phyloP scores from a whole-genome alignment of 1,139 yeast species.

The Yarrowia galli region DNA sequence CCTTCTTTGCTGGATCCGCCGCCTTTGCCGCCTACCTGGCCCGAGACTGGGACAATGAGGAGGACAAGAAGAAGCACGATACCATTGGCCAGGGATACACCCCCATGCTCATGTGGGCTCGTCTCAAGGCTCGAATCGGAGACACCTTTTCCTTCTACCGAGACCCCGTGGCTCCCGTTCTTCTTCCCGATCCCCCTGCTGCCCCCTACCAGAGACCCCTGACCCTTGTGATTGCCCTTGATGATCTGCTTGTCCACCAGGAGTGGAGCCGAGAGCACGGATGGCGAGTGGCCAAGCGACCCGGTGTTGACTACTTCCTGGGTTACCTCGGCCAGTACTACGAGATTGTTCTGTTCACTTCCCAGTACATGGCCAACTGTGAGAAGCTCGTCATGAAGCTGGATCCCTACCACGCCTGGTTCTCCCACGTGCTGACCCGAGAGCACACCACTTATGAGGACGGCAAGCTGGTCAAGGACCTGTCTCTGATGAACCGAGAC shows the following conservation, averaged over 20 bases:
- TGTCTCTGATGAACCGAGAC: constrained; percentile 89
- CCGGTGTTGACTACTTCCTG: constrained; percentile 95
- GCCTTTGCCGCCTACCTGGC: constrained; percentile 78
- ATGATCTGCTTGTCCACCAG: constrained; percentile 87
- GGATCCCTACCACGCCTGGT: constrained; percentile 90
- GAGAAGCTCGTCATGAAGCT: constrained; percentile 85
- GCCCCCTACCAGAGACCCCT: constrained; percentile 93
- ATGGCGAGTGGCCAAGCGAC: constrained; percentile 99
- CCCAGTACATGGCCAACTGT: constrained; percentile 84
- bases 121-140: constrained; percentile 74
- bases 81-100: constrained; percentile 72
- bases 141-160: constrained; percentile 84
- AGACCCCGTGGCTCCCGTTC: constrained; percentile 92
- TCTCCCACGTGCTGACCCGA: constrained; percentile 85
- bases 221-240: constrained; percentile 87
- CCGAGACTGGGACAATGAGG: constrained; percentile 87
- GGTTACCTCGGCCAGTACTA: constrained; percentile 94
- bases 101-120: constrained; percentile 57
- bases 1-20: constrained; percentile 64
- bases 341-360: constrained; percentile 89
- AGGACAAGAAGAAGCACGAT: constrained; percentile 62
- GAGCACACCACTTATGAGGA: constrained; percentile 92
- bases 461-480: constrained; percentile 77
- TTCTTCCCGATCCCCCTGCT: constrained; percentile 90
- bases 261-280: constrained; percentile 93